Conservation (phyloP, 2,329 filamentous ascomycete genomes). For the Alternaria triticina region DNA sequence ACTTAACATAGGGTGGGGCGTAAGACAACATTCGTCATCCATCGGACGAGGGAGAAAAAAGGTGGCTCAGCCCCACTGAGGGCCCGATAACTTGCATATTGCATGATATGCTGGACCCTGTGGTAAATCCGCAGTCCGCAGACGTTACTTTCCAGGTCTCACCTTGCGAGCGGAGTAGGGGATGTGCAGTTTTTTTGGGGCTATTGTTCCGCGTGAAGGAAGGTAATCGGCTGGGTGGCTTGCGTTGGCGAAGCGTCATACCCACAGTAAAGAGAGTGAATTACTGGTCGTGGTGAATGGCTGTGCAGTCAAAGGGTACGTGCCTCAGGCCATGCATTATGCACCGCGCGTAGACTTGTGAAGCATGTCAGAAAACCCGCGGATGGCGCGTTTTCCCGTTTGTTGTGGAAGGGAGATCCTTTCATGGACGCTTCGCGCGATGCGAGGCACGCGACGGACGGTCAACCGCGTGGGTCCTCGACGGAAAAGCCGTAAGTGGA, state of each 20-base stretch:
- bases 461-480: background rate
- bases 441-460: constrained; percentile 6
- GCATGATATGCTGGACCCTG: constrained; percentile 2
- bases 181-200: background rate
- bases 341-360: background rate
- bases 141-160: background rate
- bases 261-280: background rate
- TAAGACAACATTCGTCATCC: background rate
- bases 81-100: background rate
- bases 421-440: constrained; percentile 6
- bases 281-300: background rate
- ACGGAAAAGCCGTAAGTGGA: background rate
- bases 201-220: background rate
- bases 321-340: background rate
- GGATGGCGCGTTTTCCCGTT: background rate
- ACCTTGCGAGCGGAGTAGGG: background rate
- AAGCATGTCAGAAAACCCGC: background rate
- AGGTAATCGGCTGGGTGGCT: background rate
- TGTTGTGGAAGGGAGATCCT: background rate
- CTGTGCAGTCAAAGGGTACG: background rate
- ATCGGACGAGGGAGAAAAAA: background rate
- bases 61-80: background rate
- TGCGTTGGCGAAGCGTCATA: background rate
- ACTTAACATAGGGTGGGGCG: background rate
- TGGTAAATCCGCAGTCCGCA: background rate